Percentiles rank a stretch among this genome's conserved stretches.
Evolutionary conservation across 768 basidiomycete genomes (phyloP).

Genomic region (Scleroderma bovista): DNA sequence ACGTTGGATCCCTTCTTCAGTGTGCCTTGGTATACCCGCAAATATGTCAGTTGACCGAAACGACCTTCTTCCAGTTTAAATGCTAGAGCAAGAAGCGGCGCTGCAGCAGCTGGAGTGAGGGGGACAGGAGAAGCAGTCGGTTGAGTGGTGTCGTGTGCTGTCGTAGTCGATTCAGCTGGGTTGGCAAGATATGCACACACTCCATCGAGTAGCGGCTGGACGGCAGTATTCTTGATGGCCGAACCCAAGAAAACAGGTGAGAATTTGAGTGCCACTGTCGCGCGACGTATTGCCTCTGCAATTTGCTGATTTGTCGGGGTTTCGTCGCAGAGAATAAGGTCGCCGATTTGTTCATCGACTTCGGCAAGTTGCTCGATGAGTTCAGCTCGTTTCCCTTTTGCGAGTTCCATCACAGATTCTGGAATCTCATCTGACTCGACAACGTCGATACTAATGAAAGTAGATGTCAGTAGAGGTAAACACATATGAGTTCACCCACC

Average conservation of each 20-base stretch:
- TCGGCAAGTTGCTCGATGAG: conserved; percentile 95
- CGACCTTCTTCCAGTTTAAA: conserved; percentile 99
- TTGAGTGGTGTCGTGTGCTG: conserved; percentile 78
- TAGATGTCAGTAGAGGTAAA: background rate
- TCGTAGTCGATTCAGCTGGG: conserved; percentile 70
- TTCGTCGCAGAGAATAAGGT: conserved; percentile 83
- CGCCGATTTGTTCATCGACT: conserved; percentile 92
- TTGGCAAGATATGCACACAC: conserved; percentile 93
- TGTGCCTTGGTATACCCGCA: conserved; percentile 95
- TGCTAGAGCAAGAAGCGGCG: conserved; percentile 88
- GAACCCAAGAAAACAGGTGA: conserved; percentile 96
- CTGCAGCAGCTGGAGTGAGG: conserved; percentile 76
- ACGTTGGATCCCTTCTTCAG: conserved; percentile 82
- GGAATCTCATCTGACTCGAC: conserved; percentile 88
- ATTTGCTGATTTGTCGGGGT: conserved; percentile 69
- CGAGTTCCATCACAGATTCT: conserved; percentile 61
- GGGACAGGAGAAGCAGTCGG: conserved; percentile 66
- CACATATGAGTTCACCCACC: conserved; percentile 43
- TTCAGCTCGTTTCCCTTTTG: conserved; percentile 79
- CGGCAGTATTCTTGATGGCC: conserved; percentile 94
- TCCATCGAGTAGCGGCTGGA: conserved; percentile 92
- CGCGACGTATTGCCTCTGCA: conserved; percentile 78
- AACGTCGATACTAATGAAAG: conserved; percentile 55
- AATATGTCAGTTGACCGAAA: conserved; percentile 96
- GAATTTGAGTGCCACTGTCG: conserved; percentile 85